Conservation (phyloP, 306 rosid species). For the Trifolium repens region DNA sequence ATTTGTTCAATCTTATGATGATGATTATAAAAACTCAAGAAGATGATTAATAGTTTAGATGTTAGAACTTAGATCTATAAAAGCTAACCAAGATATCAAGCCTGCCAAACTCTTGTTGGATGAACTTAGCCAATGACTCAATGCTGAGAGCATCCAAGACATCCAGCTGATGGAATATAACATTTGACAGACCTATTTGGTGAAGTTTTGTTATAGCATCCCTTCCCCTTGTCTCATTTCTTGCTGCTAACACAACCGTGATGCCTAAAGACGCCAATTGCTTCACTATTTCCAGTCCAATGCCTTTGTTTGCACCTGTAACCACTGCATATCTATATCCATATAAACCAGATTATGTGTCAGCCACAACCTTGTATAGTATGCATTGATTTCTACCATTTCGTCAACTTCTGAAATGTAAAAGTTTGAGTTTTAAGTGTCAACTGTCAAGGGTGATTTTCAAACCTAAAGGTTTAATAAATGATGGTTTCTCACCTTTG, state of each 20-base stretch:
- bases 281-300: slow-evolving; percentile 30
- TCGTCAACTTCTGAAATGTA: background rate
- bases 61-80: slow-evolving; percentile 2
- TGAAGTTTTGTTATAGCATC: slow-evolving; percentile 16
- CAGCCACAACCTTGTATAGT: background rate
- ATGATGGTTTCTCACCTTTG: slow-evolving; percentile 14
- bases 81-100: slow-evolving; percentile 30
- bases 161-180: slow-evolving; percentile 30
- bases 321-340: slow-evolving; percentile 31
- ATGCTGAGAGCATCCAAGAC: slow-evolving; percentile 28
- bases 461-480: background rate
- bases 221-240: slow-evolving; percentile 17
- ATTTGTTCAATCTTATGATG: background rate
- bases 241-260: slow-evolving; percentile 9
- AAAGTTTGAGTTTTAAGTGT: background rate
- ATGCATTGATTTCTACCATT: background rate
- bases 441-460: background rate
- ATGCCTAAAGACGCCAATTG: slow-evolving; percentile 14
- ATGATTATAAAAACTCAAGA: background rate
- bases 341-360: slow-evolving; percentile 4
- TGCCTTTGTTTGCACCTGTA: slow-evolving; percentile 34
- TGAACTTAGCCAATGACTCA: slow-evolving; percentile 21
- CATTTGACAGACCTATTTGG: slow-evolving; percentile 23
- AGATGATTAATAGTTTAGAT: background rate
- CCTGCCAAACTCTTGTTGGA: slow-evolving; percentile 1